phyloP scores from a whole-genome alignment of 2,329 filamentous ascomycete species.

The Cladorrhinum sp. region DNA sequence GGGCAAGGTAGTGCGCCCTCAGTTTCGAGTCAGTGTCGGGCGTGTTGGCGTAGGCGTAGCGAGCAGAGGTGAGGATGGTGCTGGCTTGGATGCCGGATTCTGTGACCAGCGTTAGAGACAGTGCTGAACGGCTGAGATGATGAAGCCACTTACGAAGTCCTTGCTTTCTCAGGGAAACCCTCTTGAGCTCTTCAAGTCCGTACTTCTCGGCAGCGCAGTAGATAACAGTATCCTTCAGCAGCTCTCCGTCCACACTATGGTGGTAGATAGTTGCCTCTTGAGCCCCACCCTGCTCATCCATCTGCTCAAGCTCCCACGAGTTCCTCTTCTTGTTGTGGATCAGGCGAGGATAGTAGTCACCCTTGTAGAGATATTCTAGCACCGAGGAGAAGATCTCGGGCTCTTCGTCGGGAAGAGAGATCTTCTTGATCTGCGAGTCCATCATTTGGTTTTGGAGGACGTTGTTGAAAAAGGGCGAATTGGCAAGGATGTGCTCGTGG shows the following conservation, averaged over 20 bases:
- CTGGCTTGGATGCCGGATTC: slow-evolving; percentile 77
- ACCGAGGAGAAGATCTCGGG: slow-evolving; percentile 88
- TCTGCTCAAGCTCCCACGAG: slow-evolving; percentile 76
- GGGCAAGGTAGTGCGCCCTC: slow-evolving; percentile 83
- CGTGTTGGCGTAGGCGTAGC: slow-evolving; percentile 85
- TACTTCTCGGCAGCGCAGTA: slow-evolving; percentile 89
- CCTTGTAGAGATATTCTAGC: slow-evolving; percentile 90
- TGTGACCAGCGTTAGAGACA: slow-evolving; percentile 26
- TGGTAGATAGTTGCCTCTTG: slow-evolving; percentile 68
- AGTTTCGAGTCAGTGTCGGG: slow-evolving; percentile 89
- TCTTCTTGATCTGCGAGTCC: slow-evolving; percentile 62
- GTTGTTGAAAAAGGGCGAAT: slow-evolving; percentile 74
- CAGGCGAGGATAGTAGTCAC: slow-evolving; percentile 84
- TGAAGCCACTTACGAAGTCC: slow-evolving; percentile 62
- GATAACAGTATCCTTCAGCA: slow-evolving; percentile 85
- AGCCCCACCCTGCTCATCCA: slow-evolving; percentile 22
- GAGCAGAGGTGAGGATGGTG: slow-evolving; percentile 82
- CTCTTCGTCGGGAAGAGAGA: slow-evolving; percentile 79
- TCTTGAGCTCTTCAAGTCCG: slow-evolving; percentile 78
- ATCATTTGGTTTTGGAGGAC: slow-evolving; percentile 62
- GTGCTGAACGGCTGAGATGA: neutral
- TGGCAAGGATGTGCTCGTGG: slow-evolving; percentile 78
- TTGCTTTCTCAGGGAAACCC: slow-evolving; percentile 81
- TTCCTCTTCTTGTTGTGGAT: slow-evolving; percentile 77
- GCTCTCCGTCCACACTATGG: slow-evolving; percentile 58